phyloP scores from a whole-genome alignment of 2,329 filamentous ascomycete genomes.

The Neofusicoccum ribis region DNA sequence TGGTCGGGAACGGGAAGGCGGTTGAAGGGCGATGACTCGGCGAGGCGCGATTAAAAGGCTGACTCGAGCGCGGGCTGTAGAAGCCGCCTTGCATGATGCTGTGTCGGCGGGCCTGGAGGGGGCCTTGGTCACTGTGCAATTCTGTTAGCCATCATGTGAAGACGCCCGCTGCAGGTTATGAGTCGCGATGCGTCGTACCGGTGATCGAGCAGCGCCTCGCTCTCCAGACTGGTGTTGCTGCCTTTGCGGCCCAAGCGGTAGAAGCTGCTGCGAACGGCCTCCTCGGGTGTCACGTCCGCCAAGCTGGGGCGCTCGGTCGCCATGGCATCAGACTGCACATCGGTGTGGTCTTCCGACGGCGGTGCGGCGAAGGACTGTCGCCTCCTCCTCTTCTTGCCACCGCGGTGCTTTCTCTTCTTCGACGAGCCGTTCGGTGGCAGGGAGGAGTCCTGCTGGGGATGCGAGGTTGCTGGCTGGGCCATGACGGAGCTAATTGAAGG shows the following conservation, averaged over 20 bases:
- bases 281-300: conserved; percentile 36
- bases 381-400: conserved; percentile 75
- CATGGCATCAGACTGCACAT: conserved; percentile 53
- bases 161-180: neutral
- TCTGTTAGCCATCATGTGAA: neutral
- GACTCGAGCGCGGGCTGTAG: conserved; percentile 30
- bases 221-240: conserved; percentile 87
- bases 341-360: conserved; percentile 57
- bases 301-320: conserved; percentile 40
- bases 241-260: conserved; percentile 60
- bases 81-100: conserved; percentile 43
- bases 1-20: conserved; percentile 9
- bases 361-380: conserved; percentile 75
- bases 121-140: conserved; percentile 37
- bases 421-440: conserved; percentile 20
- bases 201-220: conserved; percentile 84
- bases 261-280: conserved; percentile 49
- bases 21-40: conserved; percentile 23
- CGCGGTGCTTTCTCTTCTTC: conserved; percentile 74
- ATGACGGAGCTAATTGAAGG: conserved; percentile 10
- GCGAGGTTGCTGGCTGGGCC: neutral
- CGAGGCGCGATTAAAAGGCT: conserved; percentile 23
- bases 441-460: neutral
- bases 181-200: conserved; percentile 50
- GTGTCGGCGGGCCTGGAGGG: conserved; percentile 43